phyloP scores from a whole-genome alignment of 2,329 filamentous ascomycete genomes.

The Pseudopithomyces chartarum region DNA sequence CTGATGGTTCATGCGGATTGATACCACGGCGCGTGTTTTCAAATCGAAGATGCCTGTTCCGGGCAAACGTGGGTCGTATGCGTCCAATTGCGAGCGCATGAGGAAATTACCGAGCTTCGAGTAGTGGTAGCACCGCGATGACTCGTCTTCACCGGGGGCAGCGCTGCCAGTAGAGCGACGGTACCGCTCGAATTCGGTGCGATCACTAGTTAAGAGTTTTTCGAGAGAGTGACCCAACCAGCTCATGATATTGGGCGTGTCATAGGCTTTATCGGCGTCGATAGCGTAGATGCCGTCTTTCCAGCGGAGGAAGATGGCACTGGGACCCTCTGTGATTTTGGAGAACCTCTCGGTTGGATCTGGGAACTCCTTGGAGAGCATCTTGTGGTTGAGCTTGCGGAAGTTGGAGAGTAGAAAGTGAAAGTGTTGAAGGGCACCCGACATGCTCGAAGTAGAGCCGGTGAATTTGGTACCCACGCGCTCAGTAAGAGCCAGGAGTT shows the following conservation, averaged over 20 bases:
- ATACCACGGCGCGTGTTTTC: constrained; percentile 90
- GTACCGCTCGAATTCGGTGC: constrained; percentile 84
- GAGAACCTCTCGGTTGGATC: constrained; percentile 72
- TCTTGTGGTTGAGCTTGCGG: constrained; percentile 70
- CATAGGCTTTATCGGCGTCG: constrained; percentile 92
- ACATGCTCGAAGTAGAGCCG: constrained; percentile 98
- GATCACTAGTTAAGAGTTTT: constrained; percentile 85
- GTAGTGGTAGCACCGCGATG: constrained; percentile 72
- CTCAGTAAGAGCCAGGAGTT: constrained; percentile 70
- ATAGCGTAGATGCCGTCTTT: constrained; percentile 90
- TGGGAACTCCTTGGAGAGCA: constrained; percentile 70
- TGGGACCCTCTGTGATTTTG: constrained; percentile 69
- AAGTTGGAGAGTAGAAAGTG: constrained; percentile 88
- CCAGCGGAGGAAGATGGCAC: constrained; percentile 78
- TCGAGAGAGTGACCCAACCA: constrained; percentile 97
- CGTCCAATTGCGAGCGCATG: constrained; percentile 94
- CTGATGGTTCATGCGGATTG: constrained; percentile 83
- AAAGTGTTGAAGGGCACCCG: constrained; percentile 82
- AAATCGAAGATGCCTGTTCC: constrained; percentile 95
- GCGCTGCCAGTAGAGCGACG: constrained; percentile 62
- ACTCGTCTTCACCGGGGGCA: constrained; percentile 70
- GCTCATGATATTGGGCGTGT: constrained; percentile 82
- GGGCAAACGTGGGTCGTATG: constrained; percentile 81
- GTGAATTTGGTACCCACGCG: constrained; percentile 77
- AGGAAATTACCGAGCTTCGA: constrained; percentile 85